Evolutionary conservation across 2,329 filamentous ascomycete genomes (phyloP).

Genomic region (Venturia nashicola): DNA sequence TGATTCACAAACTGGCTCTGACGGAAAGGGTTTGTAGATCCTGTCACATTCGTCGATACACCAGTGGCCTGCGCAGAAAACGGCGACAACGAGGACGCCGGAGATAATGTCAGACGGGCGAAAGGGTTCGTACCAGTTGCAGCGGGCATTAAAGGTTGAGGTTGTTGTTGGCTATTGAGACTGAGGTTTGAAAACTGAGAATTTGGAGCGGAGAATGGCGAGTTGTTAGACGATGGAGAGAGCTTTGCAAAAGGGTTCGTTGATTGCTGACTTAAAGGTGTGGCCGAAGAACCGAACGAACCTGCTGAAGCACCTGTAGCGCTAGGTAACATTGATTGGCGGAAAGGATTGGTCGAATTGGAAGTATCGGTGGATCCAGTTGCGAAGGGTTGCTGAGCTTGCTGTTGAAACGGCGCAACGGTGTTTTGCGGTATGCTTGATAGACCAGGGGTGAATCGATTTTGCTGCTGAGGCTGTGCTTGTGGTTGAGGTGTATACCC

Average conservation of each 20-base stretch:
- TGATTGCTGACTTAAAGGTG: constrained; percentile 46
- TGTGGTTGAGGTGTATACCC: constrained; percentile 65
- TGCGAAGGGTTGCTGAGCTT: constrained; percentile 13
- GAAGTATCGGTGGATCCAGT: constrained; percentile 28
- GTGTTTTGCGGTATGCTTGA: constrained; percentile 39
- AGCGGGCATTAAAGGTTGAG: constrained; percentile 39
- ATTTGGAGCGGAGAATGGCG: constrained; percentile 6
- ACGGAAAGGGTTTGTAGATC: constrained; percentile 88
- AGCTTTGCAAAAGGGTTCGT: constrained; percentile 81
- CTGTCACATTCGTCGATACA: constrained; percentile 65
- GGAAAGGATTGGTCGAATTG: constrained; percentile 76
- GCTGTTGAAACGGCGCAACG: constrained; percentile 32
- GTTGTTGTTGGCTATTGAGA: constrained; percentile 16
- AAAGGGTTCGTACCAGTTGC: constrained; percentile 65
- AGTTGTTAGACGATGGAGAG: background rate
- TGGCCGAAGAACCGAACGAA: constrained; percentile 29
- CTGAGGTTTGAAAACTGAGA: constrained; percentile 4
- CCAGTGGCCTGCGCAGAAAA: constrained; percentile 19
- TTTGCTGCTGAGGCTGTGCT: constrained; percentile 19
- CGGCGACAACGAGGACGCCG: constrained; percentile 18
- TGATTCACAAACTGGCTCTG: constrained; percentile 87
- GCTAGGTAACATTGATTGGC: constrained; percentile 64
- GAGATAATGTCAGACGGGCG: constrained; percentile 37
- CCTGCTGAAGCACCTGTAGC: constrained; percentile 23
- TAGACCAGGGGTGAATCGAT: constrained; percentile 27